Conservation (phyloP, 1,284 basidiomycete genomes). For the Hymenochaete sp. region DNA sequence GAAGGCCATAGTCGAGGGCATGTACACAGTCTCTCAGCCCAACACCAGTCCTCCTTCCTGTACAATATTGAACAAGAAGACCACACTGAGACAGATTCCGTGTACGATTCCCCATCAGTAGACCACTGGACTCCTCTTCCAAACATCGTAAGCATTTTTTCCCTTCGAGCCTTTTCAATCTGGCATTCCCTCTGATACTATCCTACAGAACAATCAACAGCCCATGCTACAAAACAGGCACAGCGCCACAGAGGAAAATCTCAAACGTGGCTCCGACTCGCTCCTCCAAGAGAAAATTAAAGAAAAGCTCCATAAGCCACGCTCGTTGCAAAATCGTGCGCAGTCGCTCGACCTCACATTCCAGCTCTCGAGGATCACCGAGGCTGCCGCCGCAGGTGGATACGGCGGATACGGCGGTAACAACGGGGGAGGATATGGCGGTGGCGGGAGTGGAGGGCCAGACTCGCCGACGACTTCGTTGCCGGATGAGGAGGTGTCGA, state of each 20-base stretch:
- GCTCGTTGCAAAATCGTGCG: constrained; percentile 68
- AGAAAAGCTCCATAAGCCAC: constrained; percentile 65
- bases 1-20: constrained; percentile 39
- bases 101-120: constrained; percentile 17
- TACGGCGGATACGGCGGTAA: too few species aligned
- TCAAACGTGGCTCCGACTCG: constrained; percentile 83
- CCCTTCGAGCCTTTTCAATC: constrained; percentile 8
- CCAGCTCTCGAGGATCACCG: constrained; percentile 68
- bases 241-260: constrained; percentile 60
- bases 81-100: constrained; percentile 30
- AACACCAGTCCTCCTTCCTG: constrained; percentile 48
- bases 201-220: too few species aligned
- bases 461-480: constrained; percentile 73
- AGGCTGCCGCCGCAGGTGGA: too few species aligned
- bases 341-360: constrained; percentile 75
- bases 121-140: constrained; percentile 73
- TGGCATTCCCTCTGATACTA: neutral
- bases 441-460: constrained; percentile 50
- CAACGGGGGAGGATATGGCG: too few species aligned
- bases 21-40: constrained; percentile 12
- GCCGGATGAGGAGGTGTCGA: constrained; percentile 58
- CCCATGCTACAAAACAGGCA: too few species aligned
- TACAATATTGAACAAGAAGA: constrained; percentile 68
- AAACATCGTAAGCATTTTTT: constrained; percentile 51
- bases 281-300: constrained; percentile 80